Evolutionary conservation across 2,329 filamentous ascomycete genomes (phyloP).

Genomic region (Colletotrichum sp.): DNA sequence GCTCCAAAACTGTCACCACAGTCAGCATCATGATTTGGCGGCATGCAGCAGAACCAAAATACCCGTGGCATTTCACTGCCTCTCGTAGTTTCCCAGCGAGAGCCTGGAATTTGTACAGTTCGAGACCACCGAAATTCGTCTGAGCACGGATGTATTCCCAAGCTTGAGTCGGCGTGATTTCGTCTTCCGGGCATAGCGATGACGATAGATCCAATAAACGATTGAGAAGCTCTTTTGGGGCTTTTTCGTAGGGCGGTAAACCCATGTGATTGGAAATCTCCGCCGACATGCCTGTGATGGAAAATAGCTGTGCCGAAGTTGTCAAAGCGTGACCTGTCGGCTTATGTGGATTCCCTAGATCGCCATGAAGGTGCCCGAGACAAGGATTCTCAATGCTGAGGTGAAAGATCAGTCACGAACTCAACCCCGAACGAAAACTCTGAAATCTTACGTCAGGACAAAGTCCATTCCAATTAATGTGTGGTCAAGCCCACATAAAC

Average conservation of each 20-base stretch:
- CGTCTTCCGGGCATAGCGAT: slow-evolving; percentile 32
- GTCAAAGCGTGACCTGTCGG: slow-evolving; percentile 32
- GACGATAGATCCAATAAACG: slow-evolving; percentile 28
- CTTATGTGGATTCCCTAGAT: slow-evolving; percentile 27
- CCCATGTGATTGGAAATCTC: neutral
- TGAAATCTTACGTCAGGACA: slow-evolving; percentile 31
- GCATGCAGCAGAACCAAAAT: neutral
- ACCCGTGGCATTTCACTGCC: slow-evolving; percentile 42
- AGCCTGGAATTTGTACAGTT: slow-evolving; percentile 27
- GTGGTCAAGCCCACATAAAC: slow-evolving; percentile 28
- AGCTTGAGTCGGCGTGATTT: slow-evolving; percentile 43
- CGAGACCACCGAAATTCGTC: slow-evolving; percentile 34
- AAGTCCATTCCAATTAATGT: slow-evolving; percentile 35
- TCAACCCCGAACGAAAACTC: neutral
- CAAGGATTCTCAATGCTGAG: slow-evolving; percentile 32
- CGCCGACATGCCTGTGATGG: neutral
- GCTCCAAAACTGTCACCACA: slow-evolving; percentile 3
- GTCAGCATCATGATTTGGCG: neutral
- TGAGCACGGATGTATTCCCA: slow-evolving; percentile 39
- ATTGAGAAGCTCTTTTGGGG: slow-evolving; percentile 26
- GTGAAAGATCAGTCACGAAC: neutral
- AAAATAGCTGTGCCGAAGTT: slow-evolving; percentile 24
- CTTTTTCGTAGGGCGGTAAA: neutral
- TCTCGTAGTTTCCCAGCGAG: slow-evolving; percentile 32
- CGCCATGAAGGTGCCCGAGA: slow-evolving; percentile 29